Conservation (phyloP, 805 yeast genomes). For the Kodamaea leandrae region DNA sequence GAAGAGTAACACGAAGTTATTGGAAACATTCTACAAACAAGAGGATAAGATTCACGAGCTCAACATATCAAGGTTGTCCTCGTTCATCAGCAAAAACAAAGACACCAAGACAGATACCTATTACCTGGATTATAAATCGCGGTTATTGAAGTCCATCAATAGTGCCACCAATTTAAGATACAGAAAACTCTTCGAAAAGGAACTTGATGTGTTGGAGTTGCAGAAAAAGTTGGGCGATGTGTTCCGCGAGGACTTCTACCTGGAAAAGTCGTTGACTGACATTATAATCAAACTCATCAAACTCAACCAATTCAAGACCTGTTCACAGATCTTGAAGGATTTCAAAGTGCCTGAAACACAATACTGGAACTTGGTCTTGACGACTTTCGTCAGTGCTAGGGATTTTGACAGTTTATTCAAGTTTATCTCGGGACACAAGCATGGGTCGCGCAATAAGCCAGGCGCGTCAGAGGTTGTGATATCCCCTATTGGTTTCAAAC, state of each 20-base stretch:
- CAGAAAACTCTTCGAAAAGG: slow-evolving; percentile 24
- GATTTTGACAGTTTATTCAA: slow-evolving; percentile 54
- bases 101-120: slow-evolving; percentile 14
- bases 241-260: slow-evolving; percentile 30
- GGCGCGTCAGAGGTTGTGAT: slow-evolving; percentile 47
- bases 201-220: slow-evolving; percentile 32
- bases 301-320: slow-evolving; percentile 49
- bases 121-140: slow-evolving; percentile 24
- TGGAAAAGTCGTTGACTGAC: slow-evolving; percentile 23
- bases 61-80: slow-evolving; percentile 16
- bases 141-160: slow-evolving; percentile 21
- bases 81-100: slow-evolving; percentile 12
- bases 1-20: slow-evolving; percentile 17
- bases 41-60: slow-evolving; percentile 29
- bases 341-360: slow-evolving; percentile 59
- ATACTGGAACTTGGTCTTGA: slow-evolving; percentile 52
- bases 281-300: slow-evolving; percentile 27
- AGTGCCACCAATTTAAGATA: slow-evolving; percentile 21
- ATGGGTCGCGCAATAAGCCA: slow-evolving; percentile 22
- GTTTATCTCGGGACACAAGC: slow-evolving; percentile 20
- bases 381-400: slow-evolving; percentile 43
- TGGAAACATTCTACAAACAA: slow-evolving; percentile 30
- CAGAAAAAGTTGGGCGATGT: slow-evolving; percentile 33
- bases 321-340: slow-evolving; percentile 47
- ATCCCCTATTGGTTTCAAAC: slow-evolving; percentile 71